A percentile compares a stretch with the other conserved stretches of the same genome.
Conservation (phyloP, 495 filamentous ascomycete species). For the Hyaloscypha bicolor region DNA sequence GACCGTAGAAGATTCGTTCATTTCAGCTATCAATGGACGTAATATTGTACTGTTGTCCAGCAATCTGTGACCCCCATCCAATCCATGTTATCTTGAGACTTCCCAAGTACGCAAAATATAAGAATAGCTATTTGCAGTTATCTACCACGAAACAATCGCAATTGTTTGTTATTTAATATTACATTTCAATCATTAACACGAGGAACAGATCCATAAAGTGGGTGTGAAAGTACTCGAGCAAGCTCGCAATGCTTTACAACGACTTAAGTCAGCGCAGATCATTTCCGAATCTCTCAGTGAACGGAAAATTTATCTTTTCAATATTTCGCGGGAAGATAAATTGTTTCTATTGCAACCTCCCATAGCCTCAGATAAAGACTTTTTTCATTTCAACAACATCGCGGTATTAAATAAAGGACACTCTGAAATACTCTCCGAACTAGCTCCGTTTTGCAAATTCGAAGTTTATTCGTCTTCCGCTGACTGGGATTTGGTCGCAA, state of each 20-base stretch:
- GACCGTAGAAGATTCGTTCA: no score
- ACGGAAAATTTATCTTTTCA: slow-evolving; percentile 8
- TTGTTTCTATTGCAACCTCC: background rate
- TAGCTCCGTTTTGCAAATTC: slow-evolving; percentile 7
- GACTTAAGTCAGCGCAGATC: background rate
- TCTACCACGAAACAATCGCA: no score
- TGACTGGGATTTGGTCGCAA: slow-evolving; percentile 2
- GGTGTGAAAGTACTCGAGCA: slow-evolving; percentile 8
- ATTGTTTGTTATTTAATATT: no score
- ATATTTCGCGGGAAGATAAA: slow-evolving; percentile 1
- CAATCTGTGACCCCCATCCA: no score
- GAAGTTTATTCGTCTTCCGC: background rate
- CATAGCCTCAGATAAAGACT: background rate
- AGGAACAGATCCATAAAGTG: slow-evolving; percentile 4
- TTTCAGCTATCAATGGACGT: no score
- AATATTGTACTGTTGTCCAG: no score
- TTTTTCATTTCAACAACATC: background rate
- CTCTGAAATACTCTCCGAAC: background rate
- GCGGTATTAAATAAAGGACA: slow-evolving; percentile 9
- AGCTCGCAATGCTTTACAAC: background rate
- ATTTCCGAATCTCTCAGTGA: slow-evolving; percentile 3
- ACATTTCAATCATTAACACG: no score
- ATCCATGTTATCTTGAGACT: no score
- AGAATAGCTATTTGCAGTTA: no score
- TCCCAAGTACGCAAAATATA: no score